Evolutionary conservation across 495 filamentous ascomycete species (phyloP).

Genomic region (Hapsidospora chrysogenum): DNA sequence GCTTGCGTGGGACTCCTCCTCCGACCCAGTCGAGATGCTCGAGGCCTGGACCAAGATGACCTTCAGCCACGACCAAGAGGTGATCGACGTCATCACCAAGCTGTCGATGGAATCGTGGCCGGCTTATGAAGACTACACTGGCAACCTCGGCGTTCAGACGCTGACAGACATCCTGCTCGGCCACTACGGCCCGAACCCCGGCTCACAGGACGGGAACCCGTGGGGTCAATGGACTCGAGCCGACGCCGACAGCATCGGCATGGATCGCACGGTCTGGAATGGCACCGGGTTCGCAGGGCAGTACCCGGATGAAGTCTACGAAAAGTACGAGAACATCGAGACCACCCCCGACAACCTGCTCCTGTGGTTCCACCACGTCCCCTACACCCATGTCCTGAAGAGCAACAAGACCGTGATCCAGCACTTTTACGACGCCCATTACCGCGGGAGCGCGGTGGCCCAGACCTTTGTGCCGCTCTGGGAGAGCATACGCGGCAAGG

Average conservation of each 20-base stretch:
- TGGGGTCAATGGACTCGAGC: conserved; percentile 65
- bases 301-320: conserved; percentile 43
- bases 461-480: conserved; percentile 39
- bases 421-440: conserved; percentile 60
- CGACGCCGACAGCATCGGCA: conserved; percentile 39
- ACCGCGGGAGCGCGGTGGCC: conserved; percentile 40
- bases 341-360: conserved; percentile 54
- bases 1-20: conserved; percentile 42
- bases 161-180: conserved; percentile 49
- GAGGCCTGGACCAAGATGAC: conserved; percentile 52
- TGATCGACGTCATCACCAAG: conserved; percentile 39
- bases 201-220: conserved; percentile 47
- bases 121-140: conserved; percentile 53
- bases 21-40: conserved; percentile 29
- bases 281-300: conserved; percentile 50
- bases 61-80: conserved; percentile 33
- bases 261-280: conserved; percentile 53
- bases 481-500: conserved; percentile 32
- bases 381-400: conserved; percentile 45
- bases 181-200: conserved; percentile 53
- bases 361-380: conserved; percentile 64
- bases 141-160: conserved; percentile 56
- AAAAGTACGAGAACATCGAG: conserved; percentile 38
- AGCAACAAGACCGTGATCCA: conserved; percentile 57
- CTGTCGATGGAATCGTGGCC: conserved; percentile 57